Evolutionary conservation across 192 early-diverging fungal genomes (phyloP), one percentile per base, ranked within the genome.

Genomic region (Backusella circina): DNA sequence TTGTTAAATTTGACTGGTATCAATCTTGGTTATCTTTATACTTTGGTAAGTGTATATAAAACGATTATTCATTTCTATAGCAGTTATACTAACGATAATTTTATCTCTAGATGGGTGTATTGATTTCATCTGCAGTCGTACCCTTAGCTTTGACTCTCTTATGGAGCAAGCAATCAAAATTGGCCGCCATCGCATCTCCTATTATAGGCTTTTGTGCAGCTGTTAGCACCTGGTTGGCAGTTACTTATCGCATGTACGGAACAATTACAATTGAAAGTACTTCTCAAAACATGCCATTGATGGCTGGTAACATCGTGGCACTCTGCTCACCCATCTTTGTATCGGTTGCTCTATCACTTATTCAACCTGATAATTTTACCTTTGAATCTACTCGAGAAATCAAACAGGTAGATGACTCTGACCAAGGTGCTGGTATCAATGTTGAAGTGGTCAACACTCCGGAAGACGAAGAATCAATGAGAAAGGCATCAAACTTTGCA

Each of bases 261-360:
- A 85, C 82, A 39, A 82, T 94, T 61, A 89, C 82, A 1, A 39
- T 94, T 1, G 81, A 78, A 2, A 79, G 84, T 18, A 92, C 92
- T 12, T 84, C 84, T 39, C 86, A 79, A 12, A 91, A 93, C 70
- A 89, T 93, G 57, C 92, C 91, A 18, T 93, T 93, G 91, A 86
- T 94, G 78, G 89, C 91, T 2, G 91, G 91, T 10, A 94, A 93
- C 73, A 66, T 93, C 41, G 86, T 84, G 2, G 87, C 85, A 7
- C 75, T 89, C 4, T 41, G 75, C 31, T 67, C 79, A 26, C 67
- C 74, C 8, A 54, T 83, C 1, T 67, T 86, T 16, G 38, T 86
- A 9, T 54, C 89, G 1, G 39, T 84, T 4, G n/a, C 73, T 21
- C n/a, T 89, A 0, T 72, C 85, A 9, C 67, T 88, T 37, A 30